Conservation (phyloP, 345 rosid genomes). For the Camelina sativa region DNA sequence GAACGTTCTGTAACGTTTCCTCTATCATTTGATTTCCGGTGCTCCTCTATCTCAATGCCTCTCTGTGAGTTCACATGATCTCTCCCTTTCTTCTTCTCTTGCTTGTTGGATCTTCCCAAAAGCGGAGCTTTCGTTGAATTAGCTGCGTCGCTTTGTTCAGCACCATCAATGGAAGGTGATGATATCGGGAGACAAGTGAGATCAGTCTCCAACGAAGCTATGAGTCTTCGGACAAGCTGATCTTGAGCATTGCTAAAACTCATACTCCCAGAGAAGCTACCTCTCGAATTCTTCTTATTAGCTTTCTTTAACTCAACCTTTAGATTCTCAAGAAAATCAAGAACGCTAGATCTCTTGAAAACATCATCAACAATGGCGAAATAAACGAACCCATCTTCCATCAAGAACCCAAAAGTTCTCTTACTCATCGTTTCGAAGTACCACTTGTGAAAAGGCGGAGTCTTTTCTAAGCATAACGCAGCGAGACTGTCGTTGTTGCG, state of each 20-base stretch:
- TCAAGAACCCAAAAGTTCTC: conserved; percentile 69
- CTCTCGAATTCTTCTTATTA: conserved; percentile 51
- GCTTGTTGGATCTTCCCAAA: conserved; percentile 59
- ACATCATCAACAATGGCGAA: conserved; percentile 67
- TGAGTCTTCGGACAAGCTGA: conserved; percentile 60
- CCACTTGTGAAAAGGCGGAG: conserved; percentile 79
- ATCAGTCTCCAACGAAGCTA: conserved; percentile 58
- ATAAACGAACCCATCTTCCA: conserved; percentile 67
- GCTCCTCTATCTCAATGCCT: conserved; percentile 71
- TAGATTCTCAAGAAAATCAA: conserved; percentile 61
- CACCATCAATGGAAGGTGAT: conserved; percentile 33
- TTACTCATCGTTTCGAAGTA: conserved; percentile 69
- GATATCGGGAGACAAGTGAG: conserved; percentile 60
- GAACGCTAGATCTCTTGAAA: conserved; percentile 53
- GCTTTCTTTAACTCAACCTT: conserved; percentile 70
- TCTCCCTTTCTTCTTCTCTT: conserved; percentile 70
- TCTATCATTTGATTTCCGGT: conserved; percentile 55
- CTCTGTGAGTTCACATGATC: conserved; percentile 51
- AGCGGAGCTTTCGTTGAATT: conserved; percentile 75
- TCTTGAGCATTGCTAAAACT: conserved; percentile 56
- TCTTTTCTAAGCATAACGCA: conserved; percentile 62
- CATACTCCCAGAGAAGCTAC: conserved; percentile 59
- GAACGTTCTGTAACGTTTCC: conserved; percentile 57
- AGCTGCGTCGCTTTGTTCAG: conserved; percentile 39
- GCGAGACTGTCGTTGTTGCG: conserved; percentile 60